Base-by-base conservation (phyloP, 1,284 basidiomycete genomes). In the Ustilago cynodontis region DNA sequence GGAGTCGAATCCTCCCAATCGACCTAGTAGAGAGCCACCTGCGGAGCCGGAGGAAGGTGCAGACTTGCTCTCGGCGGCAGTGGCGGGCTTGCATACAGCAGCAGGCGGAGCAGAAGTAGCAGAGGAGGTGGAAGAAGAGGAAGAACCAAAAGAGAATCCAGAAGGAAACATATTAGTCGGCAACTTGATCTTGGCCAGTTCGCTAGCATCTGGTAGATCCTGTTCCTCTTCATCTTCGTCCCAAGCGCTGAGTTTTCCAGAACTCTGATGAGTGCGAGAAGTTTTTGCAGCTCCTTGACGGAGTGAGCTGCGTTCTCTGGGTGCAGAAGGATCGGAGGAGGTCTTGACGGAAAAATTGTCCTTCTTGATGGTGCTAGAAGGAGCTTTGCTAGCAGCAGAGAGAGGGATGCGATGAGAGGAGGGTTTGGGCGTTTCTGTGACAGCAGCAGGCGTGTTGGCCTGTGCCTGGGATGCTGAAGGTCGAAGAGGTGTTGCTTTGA, bases 221-320 rank as follows among this genome's bases (percentile, higher is more conserved):
- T 83, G 81, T 37, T 84, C 80, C 26, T 83, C 84, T n/a, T 79
- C 82, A 18, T 82, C 80, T 29, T 82, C 81, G n/a, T 80, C 79
- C 80, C 80, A 74, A 26, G 77, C 71, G 37, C 80, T 76, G 52
- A 83, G 79, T 43, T 82, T 77, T 29, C 83, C 83, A 24, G 82
- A 83, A 31, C 78, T 79, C 28, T 75, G 79, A 53, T 85, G 82
- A n/a, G 69, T 70, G 0, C 83, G 73, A 20, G 55, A 76, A 7
- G 68, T 73, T 71, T 85, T 85, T 31, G 75, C 74, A 1, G 81
- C 66, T 5, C 81, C 78, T 41, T 84, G 82, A 22, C 84, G 79
- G 35, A 85, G 71, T 10, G 79, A 79, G n/a, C 81, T 83, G 24
- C 71, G 64, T n/a, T 75, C 74, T n/a, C 78, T 41, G 22, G 62